Conservation (phyloP, 768 basidiomycete species). For the Trametes maxima region DNA sequence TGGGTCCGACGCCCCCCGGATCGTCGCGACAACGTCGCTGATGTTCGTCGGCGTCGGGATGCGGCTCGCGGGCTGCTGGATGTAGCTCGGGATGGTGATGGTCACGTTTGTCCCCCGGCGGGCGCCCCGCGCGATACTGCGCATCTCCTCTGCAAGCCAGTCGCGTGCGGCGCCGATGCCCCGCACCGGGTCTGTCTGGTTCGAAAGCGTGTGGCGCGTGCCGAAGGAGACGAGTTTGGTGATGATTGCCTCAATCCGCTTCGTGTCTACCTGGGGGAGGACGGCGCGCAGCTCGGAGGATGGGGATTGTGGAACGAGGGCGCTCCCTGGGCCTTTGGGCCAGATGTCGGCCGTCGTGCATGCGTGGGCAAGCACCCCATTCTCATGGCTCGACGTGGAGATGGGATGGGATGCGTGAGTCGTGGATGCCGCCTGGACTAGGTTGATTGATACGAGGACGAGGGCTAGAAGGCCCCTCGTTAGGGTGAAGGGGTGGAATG, state of each 20-base stretch:
- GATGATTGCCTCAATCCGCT: slow-evolving; percentile 49
- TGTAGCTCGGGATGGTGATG: slow-evolving; percentile 48
- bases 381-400: slow-evolving; percentile 11
- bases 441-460: slow-evolving; percentile 13
- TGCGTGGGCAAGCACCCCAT: slow-evolving; percentile 19
- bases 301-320: slow-evolving; percentile 46
- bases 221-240: slow-evolving; percentile 57
- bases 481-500: neutral
- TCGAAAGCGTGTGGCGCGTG: slow-evolving; percentile 55
- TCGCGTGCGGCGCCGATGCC: slow-evolving; percentile 59
- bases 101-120: slow-evolving; percentile 36
- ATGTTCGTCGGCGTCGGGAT: slow-evolving; percentile 49
- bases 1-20: slow-evolving; percentile 49
- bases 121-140: slow-evolving; percentile 43
- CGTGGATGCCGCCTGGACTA: slow-evolving; percentile 6
- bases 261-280: slow-evolving; percentile 48
- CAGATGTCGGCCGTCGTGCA: slow-evolving; percentile 38
- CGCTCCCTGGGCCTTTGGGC: slow-evolving; percentile 51
- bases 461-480: slow-evolving; percentile 11
- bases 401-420: neutral
- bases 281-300: slow-evolving; percentile 47
- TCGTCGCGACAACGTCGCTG: slow-evolving; percentile 54
- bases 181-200: slow-evolving; percentile 52
- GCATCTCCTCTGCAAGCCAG: slow-evolving; percentile 55
- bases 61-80: slow-evolving; percentile 40